A percentile compares a stretch with the other conserved stretches of the same genome.
phyloP scores from a whole-genome alignment of 768 basidiomycete genomes.

The Scleroderma bovista region DNA sequence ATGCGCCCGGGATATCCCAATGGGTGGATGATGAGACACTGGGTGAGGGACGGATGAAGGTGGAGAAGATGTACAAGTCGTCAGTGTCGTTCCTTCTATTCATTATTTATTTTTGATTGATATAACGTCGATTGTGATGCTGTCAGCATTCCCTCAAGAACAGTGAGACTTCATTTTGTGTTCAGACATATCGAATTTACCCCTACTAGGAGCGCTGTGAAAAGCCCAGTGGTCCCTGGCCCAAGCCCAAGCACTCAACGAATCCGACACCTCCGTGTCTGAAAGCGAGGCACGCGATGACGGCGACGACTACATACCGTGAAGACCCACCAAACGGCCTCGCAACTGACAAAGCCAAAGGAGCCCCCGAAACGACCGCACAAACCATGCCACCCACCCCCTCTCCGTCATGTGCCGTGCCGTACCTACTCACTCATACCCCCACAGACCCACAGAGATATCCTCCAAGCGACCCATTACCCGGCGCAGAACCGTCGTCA shows the following conservation, averaged over 20 bases:
- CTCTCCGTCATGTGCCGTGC: constrained; percentile 1
- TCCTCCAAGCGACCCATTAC: constrained; percentile 84
- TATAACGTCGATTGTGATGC: not conserved
- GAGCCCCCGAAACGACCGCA: constrained; percentile 55
- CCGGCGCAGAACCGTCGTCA: constrained; percentile 63
- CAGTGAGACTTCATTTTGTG: constrained; percentile 10
- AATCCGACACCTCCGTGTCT: constrained; percentile 31
- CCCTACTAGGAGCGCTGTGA: constrained; percentile 59
- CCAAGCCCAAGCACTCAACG: too few species aligned
- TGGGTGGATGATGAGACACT: constrained; percentile 52
- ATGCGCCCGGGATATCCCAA: constrained; percentile 54
- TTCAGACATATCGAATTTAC: constrained; percentile 53
- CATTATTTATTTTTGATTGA: not conserved
- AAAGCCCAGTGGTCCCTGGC: constrained; percentile 56
- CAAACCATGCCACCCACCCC: constrained; percentile 50
- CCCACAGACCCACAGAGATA: constrained; percentile 66
- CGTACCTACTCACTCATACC: too few species aligned
- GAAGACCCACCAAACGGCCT: too few species aligned
- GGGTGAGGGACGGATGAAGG: constrained; percentile 10
- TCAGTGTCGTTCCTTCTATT: not conserved
- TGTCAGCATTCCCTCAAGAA: constrained; percentile 24
- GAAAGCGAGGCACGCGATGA: constrained; percentile 13
- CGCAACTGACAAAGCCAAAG: constrained; percentile 33
- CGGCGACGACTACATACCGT: too few species aligned
- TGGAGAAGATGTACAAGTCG: constrained; percentile 7